Conservation (phyloP, 805 yeast genomes). For the Sugiyamaella smithiae region DNA sequence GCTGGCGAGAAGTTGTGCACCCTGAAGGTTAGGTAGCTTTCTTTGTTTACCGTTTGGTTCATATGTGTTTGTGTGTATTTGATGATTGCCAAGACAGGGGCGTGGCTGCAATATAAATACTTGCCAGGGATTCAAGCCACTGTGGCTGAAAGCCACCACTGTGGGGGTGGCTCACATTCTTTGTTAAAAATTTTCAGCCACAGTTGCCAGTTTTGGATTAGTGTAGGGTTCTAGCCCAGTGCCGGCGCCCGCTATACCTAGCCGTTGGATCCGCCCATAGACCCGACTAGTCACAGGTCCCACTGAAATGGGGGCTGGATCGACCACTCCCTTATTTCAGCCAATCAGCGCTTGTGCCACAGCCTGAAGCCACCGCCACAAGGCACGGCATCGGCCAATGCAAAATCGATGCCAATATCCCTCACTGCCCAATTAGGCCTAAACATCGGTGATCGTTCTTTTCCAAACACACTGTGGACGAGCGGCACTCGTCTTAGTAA, state of each 20-base stretch:
- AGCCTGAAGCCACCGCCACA: conserved; percentile 1
- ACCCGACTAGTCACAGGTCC: background rate
- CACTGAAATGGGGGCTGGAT: background rate
- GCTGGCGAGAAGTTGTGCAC: conserved; percentile 20
- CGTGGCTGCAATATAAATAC: too few relatives aligned
- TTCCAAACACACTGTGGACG: too few relatives aligned
- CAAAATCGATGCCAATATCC: background rate
- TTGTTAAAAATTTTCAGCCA: conserved; percentile 2
- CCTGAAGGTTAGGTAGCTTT: background rate
- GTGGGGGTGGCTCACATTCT: conserved; percentile 2
- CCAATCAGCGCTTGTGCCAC: background rate
- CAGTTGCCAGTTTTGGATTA: background rate
- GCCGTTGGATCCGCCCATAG: background rate
- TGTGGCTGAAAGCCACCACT: background rate
- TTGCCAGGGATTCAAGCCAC: too few relatives aligned
- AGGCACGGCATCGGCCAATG: background rate
- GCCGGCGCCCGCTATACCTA: conserved; percentile 2
- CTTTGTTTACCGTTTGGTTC: background rate
- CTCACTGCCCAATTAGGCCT: background rate
- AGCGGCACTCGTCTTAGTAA: too few relatives aligned
- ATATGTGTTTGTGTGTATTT: too few relatives aligned
- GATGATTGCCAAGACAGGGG: background rate
- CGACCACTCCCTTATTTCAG: background rate
- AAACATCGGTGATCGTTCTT: too few relatives aligned
- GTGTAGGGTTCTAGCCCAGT: background rate